A percentile compares a stretch with the other conserved stretches of the same genome.
Conservation (phyloP, 345 rosid genomes). For the Salix dunnii region DNA sequence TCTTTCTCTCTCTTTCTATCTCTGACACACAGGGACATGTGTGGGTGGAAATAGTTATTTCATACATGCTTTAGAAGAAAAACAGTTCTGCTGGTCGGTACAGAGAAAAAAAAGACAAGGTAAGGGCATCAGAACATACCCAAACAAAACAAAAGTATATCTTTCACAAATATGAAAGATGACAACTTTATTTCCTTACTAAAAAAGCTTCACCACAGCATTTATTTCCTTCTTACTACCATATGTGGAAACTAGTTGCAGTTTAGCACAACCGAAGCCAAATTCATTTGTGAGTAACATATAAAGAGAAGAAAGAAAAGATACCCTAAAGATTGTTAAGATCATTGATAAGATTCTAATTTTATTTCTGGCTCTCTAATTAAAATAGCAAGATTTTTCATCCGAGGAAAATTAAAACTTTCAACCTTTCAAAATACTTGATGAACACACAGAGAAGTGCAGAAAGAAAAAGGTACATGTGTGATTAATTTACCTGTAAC, state of each 20-base stretch:
- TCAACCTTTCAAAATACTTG: neutral
- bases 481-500: conserved; percentile 54
- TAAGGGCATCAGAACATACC: neutral
- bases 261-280: neutral
- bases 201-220: no score
- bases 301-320: neutral
- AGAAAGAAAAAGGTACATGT: neutral
- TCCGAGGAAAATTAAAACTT: neutral
- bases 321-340: neutral
- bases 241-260: neutral
- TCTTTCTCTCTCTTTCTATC: neutral
- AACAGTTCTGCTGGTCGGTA: neutral
- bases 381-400: neutral
- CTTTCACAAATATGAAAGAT: neutral
- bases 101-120: neutral
- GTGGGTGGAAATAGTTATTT: neutral
- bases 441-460: neutral
- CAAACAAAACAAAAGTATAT: neutral
- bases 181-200: neutral
- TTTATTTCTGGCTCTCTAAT: neutral
- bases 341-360: neutral
- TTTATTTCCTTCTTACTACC: neutral
- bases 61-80: neutral
- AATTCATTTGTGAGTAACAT: neutral
- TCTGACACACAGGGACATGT: no score